Conservation (phyloP, 306 rosid genomes). For the Vigna hirtella region DNA sequence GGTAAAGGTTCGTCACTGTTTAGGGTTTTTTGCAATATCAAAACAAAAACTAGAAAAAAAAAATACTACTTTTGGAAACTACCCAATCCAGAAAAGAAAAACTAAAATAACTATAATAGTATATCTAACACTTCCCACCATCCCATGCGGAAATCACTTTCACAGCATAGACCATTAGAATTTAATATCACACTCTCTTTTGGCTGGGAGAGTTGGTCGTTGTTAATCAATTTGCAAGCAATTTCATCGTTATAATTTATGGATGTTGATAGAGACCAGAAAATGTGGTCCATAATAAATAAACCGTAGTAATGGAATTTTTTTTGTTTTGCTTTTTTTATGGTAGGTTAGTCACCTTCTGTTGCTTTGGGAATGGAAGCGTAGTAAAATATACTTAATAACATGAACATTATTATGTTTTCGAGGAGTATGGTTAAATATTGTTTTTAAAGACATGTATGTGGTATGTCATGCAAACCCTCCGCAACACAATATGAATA, state of each 20-base stretch:
- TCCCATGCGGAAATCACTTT: slow-evolving; percentile 14
- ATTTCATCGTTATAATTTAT: slow-evolving; percentile 7
- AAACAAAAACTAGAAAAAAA: neutral
- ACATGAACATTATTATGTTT: no score
- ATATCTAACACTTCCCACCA: slow-evolving; percentile 14
- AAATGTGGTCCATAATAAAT: slow-evolving; percentile 32
- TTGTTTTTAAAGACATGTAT: no score
- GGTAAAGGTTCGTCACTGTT: neutral
- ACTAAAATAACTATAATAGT: neutral
- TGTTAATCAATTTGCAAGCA: slow-evolving; percentile 36
- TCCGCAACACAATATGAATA: no score
- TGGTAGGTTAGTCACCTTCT: slow-evolving; percentile 2
- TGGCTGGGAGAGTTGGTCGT: slow-evolving; percentile 28
- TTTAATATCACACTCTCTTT: slow-evolving; percentile 30
- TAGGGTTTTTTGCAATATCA: slow-evolving; percentile 2
- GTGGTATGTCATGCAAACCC: no score
- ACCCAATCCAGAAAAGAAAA: no score
- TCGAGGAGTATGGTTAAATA: no score
- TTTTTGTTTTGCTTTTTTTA: neutral
- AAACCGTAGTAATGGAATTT: slow-evolving; percentile 3
- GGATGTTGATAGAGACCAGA: slow-evolving; percentile 18
- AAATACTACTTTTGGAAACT: slow-evolving; percentile 18
- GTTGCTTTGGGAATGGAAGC: neutral
- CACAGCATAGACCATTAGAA: neutral
- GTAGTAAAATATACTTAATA: no score